Base-by-base conservation (phyloP, 2,329 filamentous ascomycete genomes). In the Incumbomyces delicatus region DNA sequence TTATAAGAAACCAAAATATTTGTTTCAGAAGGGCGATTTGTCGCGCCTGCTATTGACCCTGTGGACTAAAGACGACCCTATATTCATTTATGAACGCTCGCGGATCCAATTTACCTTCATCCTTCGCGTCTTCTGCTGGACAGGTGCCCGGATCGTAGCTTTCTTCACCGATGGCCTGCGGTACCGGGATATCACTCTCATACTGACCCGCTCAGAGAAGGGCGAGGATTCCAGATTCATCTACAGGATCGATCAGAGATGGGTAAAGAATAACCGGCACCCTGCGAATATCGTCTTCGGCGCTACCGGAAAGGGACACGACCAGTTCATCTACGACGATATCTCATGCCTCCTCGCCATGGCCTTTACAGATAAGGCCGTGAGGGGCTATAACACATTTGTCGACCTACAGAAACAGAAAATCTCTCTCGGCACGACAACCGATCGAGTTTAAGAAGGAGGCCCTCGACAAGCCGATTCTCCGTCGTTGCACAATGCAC, bases 311-410 rank as follows among this genome's bases (percentile, higher is more conserved):
- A n/a, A 41, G 14, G 47, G 47, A 17, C 32, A 49, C 27, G 20
- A 33, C 29, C 12, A 27, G 32, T 40, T 49, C 12, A 32, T 51
- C 18, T 52, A 52, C 35, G 44, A 52, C 45, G 50, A 52, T 22
- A 38, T 45, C 5, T 47, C 17, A 33, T 44, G 50, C 41, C 45
- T 52, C 27, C 20, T 50, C 3, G n/a, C 14, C 12, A 38, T 52
- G 41, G 48, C 50, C 12, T 32, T 52, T n/a, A 37, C 50, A 11
- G 50, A 50, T 22, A 29, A 32, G 17, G 48, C 50, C 2, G 36
- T 52, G 12, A 45, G 38, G 31, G 37, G 50, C 14, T 48, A 39
- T 38, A 29, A 50, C 11, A 46, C 50, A 33, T 20, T 52, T 13
- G 49, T 30, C 12, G 47, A 53, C 31, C 12, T 53, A 30, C 46